Base-by-base conservation (phyloP, 2,329 filamentous ascomycete genomes). In the Xylaria sp. region DNA sequence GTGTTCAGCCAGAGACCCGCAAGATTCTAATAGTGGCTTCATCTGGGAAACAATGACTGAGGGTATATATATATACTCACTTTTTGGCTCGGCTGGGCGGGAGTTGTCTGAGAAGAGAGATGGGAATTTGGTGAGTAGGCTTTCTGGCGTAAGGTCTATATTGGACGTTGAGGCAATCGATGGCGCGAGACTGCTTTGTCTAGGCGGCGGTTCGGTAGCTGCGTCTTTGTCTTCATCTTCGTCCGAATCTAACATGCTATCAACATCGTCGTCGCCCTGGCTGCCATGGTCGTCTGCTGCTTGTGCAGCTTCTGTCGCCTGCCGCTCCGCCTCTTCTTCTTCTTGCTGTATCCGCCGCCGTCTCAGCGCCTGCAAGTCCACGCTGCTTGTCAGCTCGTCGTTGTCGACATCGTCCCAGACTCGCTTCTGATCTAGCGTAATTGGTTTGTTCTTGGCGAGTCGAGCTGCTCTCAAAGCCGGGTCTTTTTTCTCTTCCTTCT, bases 351-450 rank as follows among this genome's bases (percentile, higher is more conserved):
- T 81, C 65, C 85, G 85, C 76, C 86, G 80, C 73, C 85, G 84
- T 82, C 88, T 90, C 60, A 78, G 74, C 74, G 89, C 78, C 76
- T 87, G 84, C 64, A 91, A 81, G 71, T 91, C 87, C 39, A 90
- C 87, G 73, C 82, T 15, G 82, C 82, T 71, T 85, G 86, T 6
- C 89, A 82, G 58, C 82, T 86, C 71, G 73, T 91, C 88, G 58
- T 85, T 87, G 57, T 90, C 90, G 59, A 88, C 88, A 62, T 94
- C 90, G 76, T 98, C 94, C 93, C 94, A 98, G 39, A 93, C 90
- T 79, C 96, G 89, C 84, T 97, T 97, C 76, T 90, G 89, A 76
- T 98, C 94, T 67, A 97, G 87, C 0, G 94, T 97, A 64, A 89
- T 81, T 0, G 96, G 92, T 52, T 94, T 87, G 82, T 97, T 97